These are phyloP conservation scores for Crithidia thermophila DNA, from an alignment of 208 protist species.

Conservation along the genomic window DNA sequence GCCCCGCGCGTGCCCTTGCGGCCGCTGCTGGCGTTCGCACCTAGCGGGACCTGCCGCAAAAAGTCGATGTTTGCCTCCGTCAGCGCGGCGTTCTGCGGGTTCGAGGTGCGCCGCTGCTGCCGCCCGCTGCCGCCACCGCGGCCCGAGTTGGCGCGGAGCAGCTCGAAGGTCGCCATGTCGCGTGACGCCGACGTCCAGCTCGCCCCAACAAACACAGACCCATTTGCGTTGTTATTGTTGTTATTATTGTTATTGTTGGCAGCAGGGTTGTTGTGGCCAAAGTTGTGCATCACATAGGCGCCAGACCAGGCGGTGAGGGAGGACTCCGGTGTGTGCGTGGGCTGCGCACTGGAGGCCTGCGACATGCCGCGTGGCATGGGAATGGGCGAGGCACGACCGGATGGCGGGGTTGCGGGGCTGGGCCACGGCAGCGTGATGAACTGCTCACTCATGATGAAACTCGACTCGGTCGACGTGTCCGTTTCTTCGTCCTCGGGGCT, in stretches of 20 bases:
- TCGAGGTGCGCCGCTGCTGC: neutral
- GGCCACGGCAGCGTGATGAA: slow-evolving; percentile 26
- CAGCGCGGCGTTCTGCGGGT: neutral
- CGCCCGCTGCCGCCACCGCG: neutral
- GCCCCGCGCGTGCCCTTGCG: neutral
- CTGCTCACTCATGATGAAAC: slow-evolving; percentile 18
- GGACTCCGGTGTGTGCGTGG: slow-evolving; percentile 15
- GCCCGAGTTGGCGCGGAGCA: slow-evolving; percentile 8
- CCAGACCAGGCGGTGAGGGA: slow-evolving; percentile 33
- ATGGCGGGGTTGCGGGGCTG: neutral
- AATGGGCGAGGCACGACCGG: slow-evolving; percentile 1
- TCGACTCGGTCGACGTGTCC: slow-evolving; percentile 19
- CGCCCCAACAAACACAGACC: neutral
- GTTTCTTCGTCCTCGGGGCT: slow-evolving; percentile 19
- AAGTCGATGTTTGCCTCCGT: slow-evolving; percentile 19
- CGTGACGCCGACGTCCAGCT: slow-evolving; percentile 2
- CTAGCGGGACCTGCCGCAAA: neutral
- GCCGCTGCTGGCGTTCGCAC: neutral
- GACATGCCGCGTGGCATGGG: slow-evolving; percentile 14
- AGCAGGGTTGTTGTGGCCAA: neutral
- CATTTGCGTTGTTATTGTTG: neutral
- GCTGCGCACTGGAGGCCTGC: slow-evolving; percentile 7
- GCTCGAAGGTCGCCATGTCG: slow-evolving; percentile 12
- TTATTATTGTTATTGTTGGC: neutral
- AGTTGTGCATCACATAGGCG: slow-evolving; percentile 14